Conservation (phyloP, 2,329 filamentous ascomycete species). For the Diaporthe sp. region DNA sequence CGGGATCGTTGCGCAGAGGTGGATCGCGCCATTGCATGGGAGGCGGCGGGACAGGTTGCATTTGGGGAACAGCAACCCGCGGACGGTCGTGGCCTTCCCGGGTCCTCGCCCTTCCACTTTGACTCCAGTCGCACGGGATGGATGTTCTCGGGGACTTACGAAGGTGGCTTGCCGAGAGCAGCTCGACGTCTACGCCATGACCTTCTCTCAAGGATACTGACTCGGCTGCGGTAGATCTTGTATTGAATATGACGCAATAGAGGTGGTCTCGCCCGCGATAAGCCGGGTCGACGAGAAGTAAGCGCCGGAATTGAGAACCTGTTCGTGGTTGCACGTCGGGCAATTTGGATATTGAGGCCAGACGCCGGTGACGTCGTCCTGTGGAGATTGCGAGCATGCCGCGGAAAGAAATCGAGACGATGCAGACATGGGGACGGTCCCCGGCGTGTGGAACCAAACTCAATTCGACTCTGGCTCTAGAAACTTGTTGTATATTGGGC, state of each 20-base stretch:
- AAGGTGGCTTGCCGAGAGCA: not conserved
- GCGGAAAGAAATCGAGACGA: not conserved
- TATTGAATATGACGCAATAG: conserved; percentile 29
- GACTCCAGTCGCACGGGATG: not conserved
- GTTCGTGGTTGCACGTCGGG: not conserved
- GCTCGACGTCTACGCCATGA: not conserved
- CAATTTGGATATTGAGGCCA: not conserved
- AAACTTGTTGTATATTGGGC: not conserved
- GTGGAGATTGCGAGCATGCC: not conserved
- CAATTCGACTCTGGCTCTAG: not conserved
- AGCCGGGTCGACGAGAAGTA: not conserved
- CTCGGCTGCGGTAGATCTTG: conserved; percentile 30
- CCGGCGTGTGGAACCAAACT: not conserved
- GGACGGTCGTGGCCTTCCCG: not conserved
- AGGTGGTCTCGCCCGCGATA: not conserved
- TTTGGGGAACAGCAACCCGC: not conserved
- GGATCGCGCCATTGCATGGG: not conserved
- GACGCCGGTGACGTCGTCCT: conserved; percentile 1
- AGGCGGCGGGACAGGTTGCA: not conserved
- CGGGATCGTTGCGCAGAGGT: not conserved
- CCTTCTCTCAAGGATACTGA: conserved; percentile 28
- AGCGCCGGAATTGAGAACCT: not conserved
- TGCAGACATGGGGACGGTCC: not conserved
- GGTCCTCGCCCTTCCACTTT: not conserved
- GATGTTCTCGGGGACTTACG: not conserved